Conservation (phyloP, 2,329 filamentous ascomycete species). For the Cordyceps cateniannulata region DNA sequence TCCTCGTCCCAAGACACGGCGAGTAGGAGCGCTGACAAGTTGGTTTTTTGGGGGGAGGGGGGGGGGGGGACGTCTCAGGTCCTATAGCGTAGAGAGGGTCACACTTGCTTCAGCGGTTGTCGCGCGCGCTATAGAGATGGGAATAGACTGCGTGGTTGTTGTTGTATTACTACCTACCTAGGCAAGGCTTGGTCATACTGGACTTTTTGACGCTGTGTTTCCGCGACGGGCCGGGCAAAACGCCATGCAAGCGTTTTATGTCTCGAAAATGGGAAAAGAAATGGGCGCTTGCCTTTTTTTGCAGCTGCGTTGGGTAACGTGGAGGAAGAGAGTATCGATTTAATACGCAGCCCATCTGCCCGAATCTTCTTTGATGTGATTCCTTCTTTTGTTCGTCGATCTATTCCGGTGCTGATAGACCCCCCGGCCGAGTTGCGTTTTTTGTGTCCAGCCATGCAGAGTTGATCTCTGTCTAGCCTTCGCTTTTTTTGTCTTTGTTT, state of each 20-base stretch:
- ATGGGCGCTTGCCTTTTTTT: not conserved
- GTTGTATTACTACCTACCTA: no score
- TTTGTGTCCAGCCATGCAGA: conserved; percentile 1
- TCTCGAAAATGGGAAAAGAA: not conserved
- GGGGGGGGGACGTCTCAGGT: conserved; percentile 6
- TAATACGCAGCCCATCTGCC: not conserved
- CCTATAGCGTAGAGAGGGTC: not conserved
- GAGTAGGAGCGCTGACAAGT: not conserved
- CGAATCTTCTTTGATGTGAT: not conserved
- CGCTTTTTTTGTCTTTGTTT: not conserved
- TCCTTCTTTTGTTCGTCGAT: conserved; percentile 12
- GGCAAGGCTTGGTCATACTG: not conserved
- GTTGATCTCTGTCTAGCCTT: conserved; percentile 7
- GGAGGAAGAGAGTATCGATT: not conserved
- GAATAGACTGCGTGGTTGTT: not conserved
- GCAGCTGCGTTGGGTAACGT: not conserved
- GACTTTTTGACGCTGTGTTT: not conserved
- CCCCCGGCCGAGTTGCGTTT: not conserved
- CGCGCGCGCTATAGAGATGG: not conserved
- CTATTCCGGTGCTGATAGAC: not conserved
- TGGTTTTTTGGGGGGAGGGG: no score
- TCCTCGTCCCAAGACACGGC: not conserved
- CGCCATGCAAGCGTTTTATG: conserved; percentile 2
- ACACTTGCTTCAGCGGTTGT: not conserved
- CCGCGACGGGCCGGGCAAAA: conserved; percentile 6